phyloP scores from a whole-genome alignment of 495 filamentous ascomycete genomes.

The Penicillium pulvis region DNA sequence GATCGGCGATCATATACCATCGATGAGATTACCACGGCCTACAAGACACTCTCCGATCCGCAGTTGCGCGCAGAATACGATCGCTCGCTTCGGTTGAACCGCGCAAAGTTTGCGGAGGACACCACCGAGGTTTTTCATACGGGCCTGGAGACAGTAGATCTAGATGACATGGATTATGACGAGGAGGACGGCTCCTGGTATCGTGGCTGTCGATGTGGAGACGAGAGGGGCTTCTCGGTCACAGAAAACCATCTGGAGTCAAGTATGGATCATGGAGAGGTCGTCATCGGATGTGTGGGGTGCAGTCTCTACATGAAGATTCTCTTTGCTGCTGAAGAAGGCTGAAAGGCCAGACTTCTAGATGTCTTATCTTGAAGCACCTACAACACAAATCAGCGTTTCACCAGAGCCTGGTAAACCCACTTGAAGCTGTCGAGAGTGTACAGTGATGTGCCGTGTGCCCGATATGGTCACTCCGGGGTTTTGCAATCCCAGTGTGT shows the following conservation, averaged over 20 bases:
- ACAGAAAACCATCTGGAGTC: slow-evolving; percentile 71
- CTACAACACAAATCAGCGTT: not conserved
- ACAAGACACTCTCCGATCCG: slow-evolving; percentile 66
- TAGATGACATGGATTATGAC: slow-evolving; percentile 72
- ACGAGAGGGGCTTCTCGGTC: slow-evolving; percentile 69
- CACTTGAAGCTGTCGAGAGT: not conserved
- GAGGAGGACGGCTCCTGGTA: slow-evolving; percentile 58
- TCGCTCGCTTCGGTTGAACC: slow-evolving; percentile 47
- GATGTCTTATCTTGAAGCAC: not conserved
- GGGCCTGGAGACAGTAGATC: slow-evolving; percentile 77
- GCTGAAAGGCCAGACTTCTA: slow-evolving; percentile 5
- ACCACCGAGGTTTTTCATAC: slow-evolving; percentile 55
- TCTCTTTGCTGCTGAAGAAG: slow-evolving; percentile 27
- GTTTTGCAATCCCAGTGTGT: not conserved
- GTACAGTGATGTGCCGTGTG: not conserved
- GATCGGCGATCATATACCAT: slow-evolving; percentile 51
- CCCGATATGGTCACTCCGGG: not conserved
- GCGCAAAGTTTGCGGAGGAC: slow-evolving; percentile 27
- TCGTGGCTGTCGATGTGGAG: slow-evolving; percentile 78
- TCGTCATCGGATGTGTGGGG: slow-evolving; percentile 75
- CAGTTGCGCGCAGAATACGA: slow-evolving; percentile 66
- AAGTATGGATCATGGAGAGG: slow-evolving; percentile 62
- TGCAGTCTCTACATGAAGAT: slow-evolving; percentile 84
- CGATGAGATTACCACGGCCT: slow-evolving; percentile 80
- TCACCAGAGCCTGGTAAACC: not conserved